Evolutionary conservation across 2,329 filamentous ascomycete genomes (phyloP), one percentile per base, ranked within the genome.

Genomic region (Aspergillus texensis): DNA sequence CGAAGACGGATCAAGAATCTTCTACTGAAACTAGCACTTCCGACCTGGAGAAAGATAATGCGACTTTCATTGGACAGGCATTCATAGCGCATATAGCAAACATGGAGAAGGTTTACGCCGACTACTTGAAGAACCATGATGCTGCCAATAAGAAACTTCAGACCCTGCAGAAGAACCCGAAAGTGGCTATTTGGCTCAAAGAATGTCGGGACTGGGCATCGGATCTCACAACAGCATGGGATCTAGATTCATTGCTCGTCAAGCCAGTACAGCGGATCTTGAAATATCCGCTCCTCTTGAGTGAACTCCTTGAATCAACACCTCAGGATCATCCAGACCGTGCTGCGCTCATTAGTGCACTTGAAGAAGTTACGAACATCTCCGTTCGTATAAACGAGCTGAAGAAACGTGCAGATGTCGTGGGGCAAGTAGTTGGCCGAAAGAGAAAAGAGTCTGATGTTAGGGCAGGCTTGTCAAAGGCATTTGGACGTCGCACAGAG

Each of bases 241-340:
- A 96, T 77, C 79, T 99, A 65, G 94, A 97, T 77, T 96, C 95
- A 0, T 83, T 99, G n/a, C 86, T 99, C 24, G 94, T 99, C 74
- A 99, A 99, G 78, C 95, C 95, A 1, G 94, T 96, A 77, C 95
- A 99, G 79, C 88, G 95, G 55, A 90, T 98, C 66, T 89, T 94
- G 39, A 97, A 97, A 73, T 99, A 98, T 74, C 93, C 93, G 4
- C 89, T 97, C 53, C 83, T 99, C 46, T 87, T 99, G 52, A 88
- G 89, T 39, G 89, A 93, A 62, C 83, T 99, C 12, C 83, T 96
- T 28, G 89, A 93, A 66, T 86, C 90, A 62, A 98, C 94, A 0
- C 90, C 92, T 0, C 79, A 85, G 11, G 89, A 93, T 66, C 95
- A 99, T 74, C 94, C 94, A 0, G 95, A 99, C 77, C 87, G 90